Base-by-base conservation (phyloP, 768 basidiomycete species). In the Boletus vinaceobasis region DNA sequence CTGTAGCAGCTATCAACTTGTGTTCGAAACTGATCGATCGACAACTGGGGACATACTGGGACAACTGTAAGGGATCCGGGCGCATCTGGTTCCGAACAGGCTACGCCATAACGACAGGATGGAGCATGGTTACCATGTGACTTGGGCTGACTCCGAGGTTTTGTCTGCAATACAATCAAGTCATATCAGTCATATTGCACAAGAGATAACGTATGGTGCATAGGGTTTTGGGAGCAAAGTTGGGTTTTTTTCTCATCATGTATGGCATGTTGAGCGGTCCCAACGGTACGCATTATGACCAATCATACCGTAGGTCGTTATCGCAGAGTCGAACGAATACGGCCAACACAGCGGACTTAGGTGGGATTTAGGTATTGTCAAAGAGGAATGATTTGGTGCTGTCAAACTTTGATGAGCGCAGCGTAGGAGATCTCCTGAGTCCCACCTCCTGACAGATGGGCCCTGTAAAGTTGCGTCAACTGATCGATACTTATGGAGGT, bases 401-500 rank as follows among this genome's bases (percentile, higher is more conserved):
- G 65, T 67, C 66, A 66, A 66, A 63, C 63, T 53, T 55, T 65
- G 63, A 52, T 64, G 61, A 63, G 47, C 48, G 61, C 55, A 59
- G 37, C 7, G 44, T 31, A 52, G 19, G 35, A 10, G 35, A 33
- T 45, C 40, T 48, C 62, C 54, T 50, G 54, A 47, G 39, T 43
- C 53, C 55, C 49, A 23, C 48, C 48, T 55, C 51, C 45, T 63
- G 64, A 58, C 66, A 61, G 38, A 52, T 55, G 60, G 56, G 63
- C 62, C 66, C 67, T 64, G 67, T 53, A 48, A 55, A 21, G 40
- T 56, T 50, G 56, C 50, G 51, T 56, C 56, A 67, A 52, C 36
- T 56, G 52, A 52, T 60, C 50, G 51, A 61, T 63, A 56, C 61
- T 58, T 64, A 63, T 47, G 56, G 55, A 50, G 52, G 55, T 44